Conservation (phyloP, 2,329 filamentous ascomycete species). For the Botrytis hyacinthi region DNA sequence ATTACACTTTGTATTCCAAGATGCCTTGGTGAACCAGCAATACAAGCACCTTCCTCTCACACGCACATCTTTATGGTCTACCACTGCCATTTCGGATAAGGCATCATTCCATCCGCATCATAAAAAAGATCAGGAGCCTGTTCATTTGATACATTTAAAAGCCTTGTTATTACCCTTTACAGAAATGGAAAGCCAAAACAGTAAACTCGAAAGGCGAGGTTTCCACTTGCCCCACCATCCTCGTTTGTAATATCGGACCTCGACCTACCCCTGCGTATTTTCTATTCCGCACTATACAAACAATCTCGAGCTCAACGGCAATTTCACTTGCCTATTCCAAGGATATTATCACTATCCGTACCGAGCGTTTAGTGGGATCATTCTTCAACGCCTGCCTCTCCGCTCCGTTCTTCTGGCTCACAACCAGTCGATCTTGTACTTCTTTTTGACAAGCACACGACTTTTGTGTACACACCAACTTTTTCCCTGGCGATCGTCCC, state of each 20-base stretch:
- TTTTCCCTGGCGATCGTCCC: constrained; percentile 31
- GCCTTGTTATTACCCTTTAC: constrained; percentile 13
- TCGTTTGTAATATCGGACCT: constrained; percentile 26
- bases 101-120: constrained; percentile 18
- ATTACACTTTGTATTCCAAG: constrained; percentile 18
- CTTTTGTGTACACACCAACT: constrained; percentile 27
- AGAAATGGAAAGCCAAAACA: constrained; percentile 16
- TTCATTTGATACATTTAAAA: not conserved
- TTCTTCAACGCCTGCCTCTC: constrained; percentile 21
- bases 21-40: constrained; percentile 22
- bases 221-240: constrained; percentile 22
- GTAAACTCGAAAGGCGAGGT: constrained; percentile 18
- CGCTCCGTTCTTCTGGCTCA: constrained; percentile 27
- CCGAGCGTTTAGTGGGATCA: constrained; percentile 25
- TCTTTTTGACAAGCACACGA: constrained; percentile 28
- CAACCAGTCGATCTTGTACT: constrained; percentile 19
- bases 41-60: constrained; percentile 24
- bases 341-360: constrained; percentile 22
- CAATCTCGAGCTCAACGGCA: constrained; percentile 18
- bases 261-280: constrained; percentile 13
- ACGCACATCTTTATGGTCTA: constrained; percentile 29
- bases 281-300: constrained; percentile 16
- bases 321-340: constrained; percentile 27
- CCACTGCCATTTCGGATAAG: constrained; percentile 34
- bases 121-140: not conserved